Evolutionary conservation across 805 yeast genomes (phyloP), one percentile per base, ranked within the genome.

Genomic region (Sugiyamaella boreocaroliniensis): DNA sequence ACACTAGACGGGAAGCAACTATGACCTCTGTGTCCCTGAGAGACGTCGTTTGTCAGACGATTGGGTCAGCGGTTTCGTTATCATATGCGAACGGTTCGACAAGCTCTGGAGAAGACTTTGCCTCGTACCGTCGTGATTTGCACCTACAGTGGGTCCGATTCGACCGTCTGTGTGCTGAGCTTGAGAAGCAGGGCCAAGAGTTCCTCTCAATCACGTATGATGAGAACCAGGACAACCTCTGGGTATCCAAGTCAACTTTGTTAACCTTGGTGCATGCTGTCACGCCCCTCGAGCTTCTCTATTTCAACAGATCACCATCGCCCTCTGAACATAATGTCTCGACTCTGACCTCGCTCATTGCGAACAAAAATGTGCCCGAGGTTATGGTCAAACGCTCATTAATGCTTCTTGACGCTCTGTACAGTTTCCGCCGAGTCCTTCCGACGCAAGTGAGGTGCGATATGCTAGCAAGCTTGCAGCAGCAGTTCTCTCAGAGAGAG

Each of bases 91-190:
- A 43, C 7, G 44, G 34, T 11, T 47, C 51, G 8, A 53, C 48
- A 2, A 37, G 16, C 20, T 47, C 59, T 34, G 37, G 37, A 32
- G 37, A 32, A 14, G 68, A 67, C 29, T 69, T 67, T 43, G 64
- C 68, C 37, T 66, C 69, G 1, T 71, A 71, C 56, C 62, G 71
- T 20, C 54, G 67, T 5, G 71, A 71, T 41, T 56, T 75, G n/a
- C 67, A 69, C 47, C 75, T 75, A 29, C 82, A 82, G 59, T 83
- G 95, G 86, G 71, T 77, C 34, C 80, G 83, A 55, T 77, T 90
- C 53, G 84, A 82, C 53, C 75, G 86, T 1, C 71, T 89, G 22
- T 83, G 95, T 63, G 79, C 77, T 52, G 96, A 89, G 61, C 73
- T 86, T 50, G 77, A 76, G 54, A 83, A 78, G 54, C 75, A 76